Conservation (phyloP, 768 basidiomycete genomes). For the Boletus rex-veris region DNA sequence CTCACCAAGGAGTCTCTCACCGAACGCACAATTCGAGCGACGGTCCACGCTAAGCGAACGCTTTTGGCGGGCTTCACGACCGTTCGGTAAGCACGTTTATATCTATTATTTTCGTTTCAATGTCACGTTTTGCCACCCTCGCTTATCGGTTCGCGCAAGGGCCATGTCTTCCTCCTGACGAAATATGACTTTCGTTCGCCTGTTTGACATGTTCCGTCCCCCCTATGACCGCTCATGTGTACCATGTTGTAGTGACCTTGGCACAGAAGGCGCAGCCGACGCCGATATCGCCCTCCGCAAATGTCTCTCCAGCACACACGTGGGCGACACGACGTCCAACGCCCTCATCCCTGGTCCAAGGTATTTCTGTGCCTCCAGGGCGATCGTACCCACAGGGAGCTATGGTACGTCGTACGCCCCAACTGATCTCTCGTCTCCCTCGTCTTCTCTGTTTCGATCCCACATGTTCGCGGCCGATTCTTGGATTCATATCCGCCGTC, state of each 20-base stretch:
- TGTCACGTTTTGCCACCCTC: not conserved
- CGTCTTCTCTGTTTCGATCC: not conserved
- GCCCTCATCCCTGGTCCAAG: conserved; percentile 57
- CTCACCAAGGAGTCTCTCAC: no score
- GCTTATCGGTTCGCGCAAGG: not conserved
- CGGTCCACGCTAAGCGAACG: not conserved
- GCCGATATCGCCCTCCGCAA: conserved; percentile 57
- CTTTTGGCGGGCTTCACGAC: not conserved
- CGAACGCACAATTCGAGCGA: not conserved
- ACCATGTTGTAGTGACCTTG: no score
- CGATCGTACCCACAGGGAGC: conserved; percentile 39
- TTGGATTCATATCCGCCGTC: conserved; percentile 4
- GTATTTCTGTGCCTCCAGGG: conserved; percentile 50
- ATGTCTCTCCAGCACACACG: conserved; percentile 44
- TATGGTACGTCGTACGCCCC: no score
- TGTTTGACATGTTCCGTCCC: no score
- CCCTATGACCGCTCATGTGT: no score
- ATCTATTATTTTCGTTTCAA: no score
- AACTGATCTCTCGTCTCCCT: not conserved
- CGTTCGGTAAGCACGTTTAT: no score
- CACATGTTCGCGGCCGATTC: not conserved
- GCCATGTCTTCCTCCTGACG: no score
- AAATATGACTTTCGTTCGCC: no score
- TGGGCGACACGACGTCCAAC: conserved; percentile 21
- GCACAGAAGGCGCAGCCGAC: conserved; percentile 43